These are phyloP conservation scores for Lenzites betulinus DNA, from an alignment of 768 basidiomycete species.

Conservation along the genomic window DNA sequence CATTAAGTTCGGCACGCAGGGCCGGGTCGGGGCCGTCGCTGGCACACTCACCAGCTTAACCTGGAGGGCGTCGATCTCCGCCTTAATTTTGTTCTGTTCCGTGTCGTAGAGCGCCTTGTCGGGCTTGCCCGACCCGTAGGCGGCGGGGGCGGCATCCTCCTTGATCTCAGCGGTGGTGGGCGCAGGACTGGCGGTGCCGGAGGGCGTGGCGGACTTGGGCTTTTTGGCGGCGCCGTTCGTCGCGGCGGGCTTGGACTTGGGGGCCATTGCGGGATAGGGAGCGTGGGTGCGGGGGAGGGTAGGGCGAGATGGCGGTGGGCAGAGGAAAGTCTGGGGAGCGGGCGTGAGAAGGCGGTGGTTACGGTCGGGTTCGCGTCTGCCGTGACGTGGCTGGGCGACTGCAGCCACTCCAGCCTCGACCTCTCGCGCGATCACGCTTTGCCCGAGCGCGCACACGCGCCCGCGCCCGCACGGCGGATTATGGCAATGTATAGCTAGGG, in stretches of 20 bases:
- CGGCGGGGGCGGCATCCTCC: slow-evolving; percentile 9
- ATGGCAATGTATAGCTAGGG: slow-evolving; percentile 7
- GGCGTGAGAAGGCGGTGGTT: slow-evolving; percentile 20
- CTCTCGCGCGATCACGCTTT: not conserved
- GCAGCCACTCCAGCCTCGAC: not conserved
- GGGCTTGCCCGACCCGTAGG: slow-evolving; percentile 58
- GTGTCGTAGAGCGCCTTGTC: slow-evolving; percentile 84
- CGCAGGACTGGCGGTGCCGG: slow-evolving; percentile 38
- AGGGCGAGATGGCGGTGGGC: slow-evolving; percentile 33
- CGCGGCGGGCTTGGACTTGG: slow-evolving; percentile 56
- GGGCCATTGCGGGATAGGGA: slow-evolving; percentile 38
- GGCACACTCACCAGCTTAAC: slow-evolving; percentile 66
- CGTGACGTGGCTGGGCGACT: slow-evolving; percentile 31
- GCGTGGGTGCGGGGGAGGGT: slow-evolving; percentile 8
- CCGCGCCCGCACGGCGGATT: slow-evolving; percentile 3
- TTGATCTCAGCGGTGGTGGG: slow-evolving; percentile 29
- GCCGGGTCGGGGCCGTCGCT: not conserved
- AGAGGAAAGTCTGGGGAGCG: slow-evolving; percentile 23
- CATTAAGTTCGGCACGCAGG: slow-evolving; percentile 4
- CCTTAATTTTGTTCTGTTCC: slow-evolving; percentile 82
- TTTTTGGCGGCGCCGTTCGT: slow-evolving; percentile 42
- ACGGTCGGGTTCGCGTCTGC: slow-evolving; percentile 14
- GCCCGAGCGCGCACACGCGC: slow-evolving; percentile 1
- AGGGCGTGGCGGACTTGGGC: slow-evolving; percentile 42
- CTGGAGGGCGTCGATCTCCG: slow-evolving; percentile 83